phyloP scores from a whole-genome alignment of 140 eudicot genomes.

The Stevia rebaudiana region DNA sequence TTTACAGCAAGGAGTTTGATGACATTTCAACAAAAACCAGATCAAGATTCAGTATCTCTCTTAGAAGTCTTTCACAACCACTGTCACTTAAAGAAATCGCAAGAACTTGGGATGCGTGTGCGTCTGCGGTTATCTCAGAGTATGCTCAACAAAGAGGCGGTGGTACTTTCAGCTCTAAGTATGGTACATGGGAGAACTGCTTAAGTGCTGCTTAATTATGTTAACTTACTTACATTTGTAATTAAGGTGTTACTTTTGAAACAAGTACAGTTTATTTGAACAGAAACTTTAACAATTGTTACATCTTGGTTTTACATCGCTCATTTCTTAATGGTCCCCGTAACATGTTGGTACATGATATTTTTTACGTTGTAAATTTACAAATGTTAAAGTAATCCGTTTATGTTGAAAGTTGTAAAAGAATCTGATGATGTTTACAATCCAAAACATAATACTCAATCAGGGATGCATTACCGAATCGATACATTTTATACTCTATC shows the following conservation, averaged over 20 bases:
- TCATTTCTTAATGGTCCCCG: no score
- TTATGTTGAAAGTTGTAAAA: background rate
- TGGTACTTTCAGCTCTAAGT: conserved; percentile 89
- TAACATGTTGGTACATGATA: background rate
- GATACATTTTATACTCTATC: no score
- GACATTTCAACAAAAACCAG: conserved; percentile 73
- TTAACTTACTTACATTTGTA: background rate
- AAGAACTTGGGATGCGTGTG: conserved; percentile 84
- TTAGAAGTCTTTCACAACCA: conserved; percentile 75
- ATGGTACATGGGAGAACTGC: conserved; percentile 90
- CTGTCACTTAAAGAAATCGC: conserved; percentile 82
- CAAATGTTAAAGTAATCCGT: background rate
- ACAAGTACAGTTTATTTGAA: background rate
- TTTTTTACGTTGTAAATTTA: background rate
- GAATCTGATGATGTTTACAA: no score
- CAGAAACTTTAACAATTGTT: background rate
- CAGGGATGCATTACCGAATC: no score
- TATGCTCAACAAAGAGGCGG: conserved; percentile 90
- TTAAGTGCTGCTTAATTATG: conserved; percentile 42
- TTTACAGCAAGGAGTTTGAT: conserved; percentile 66
- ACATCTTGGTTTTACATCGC: background rate
- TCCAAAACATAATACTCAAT: no score
- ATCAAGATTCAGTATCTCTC: conserved; percentile 66
- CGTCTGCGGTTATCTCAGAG: conserved; percentile 74
- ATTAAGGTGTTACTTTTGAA: background rate